Conservation (phyloP, 306 rosid species). For the Pyrus communis region DNA sequence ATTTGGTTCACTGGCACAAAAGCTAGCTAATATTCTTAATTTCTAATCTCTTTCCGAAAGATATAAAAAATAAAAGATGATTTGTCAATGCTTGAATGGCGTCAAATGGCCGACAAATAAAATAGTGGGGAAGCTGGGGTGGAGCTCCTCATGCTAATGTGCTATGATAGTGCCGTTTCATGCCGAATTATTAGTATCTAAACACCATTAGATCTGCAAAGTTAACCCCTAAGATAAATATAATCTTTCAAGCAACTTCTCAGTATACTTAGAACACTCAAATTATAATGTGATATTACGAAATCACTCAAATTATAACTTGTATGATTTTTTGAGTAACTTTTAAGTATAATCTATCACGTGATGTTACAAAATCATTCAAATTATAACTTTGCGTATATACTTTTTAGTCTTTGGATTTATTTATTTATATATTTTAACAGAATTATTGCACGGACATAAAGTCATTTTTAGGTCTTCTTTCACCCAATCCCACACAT, state of each 20-base stretch:
- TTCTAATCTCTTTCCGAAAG: not conserved
- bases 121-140: constrained; percentile 32
- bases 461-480: constrained; percentile 39
- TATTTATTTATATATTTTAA: no score
- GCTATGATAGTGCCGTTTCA: constrained; percentile 36
- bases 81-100: constrained; percentile 7
- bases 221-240: constrained; percentile 28
- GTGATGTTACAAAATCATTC: no score
- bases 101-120: constrained; percentile 61
- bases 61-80: not conserved
- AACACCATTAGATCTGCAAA: constrained; percentile 17
- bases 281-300: no score
- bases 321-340: constrained; percentile 12
- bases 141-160: constrained; percentile 33
- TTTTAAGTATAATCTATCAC: not conserved
- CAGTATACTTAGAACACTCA: not conserved
- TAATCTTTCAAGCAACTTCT: constrained; percentile 14
- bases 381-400: no score
- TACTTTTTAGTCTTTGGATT: no score
- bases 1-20: not conserved
- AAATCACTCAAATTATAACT: no score
- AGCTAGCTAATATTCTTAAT: not conserved
- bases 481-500: constrained; percentile 31
- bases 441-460: constrained; percentile 22
- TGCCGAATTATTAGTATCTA: constrained; percentile 18